These are phyloP conservation scores for Stipa capillata DNA, from an alignment of 176 grass and related monocot species.

Conservation along the genomic window DNA sequence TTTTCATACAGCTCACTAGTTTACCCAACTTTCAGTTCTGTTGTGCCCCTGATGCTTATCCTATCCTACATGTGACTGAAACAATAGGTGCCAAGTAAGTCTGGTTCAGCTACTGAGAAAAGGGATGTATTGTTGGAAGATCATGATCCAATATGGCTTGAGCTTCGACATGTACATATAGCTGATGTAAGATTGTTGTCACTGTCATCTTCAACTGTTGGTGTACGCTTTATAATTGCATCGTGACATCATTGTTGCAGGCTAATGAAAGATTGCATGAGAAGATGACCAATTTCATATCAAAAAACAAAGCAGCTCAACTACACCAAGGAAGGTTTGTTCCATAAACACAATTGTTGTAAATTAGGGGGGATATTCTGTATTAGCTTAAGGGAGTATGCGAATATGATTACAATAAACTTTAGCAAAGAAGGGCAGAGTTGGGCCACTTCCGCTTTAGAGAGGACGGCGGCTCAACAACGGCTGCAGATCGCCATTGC, in stretches of 20 bases:
- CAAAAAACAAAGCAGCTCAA: slow-evolving; percentile 90
- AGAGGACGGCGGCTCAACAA: no score
- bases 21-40: neutral
- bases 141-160: slow-evolving; percentile 95
- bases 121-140: slow-evolving; percentile 89
- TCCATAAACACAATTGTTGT: neutral
- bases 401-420: neutral
- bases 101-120: slow-evolving; percentile 51
- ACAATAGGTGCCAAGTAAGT: slow-evolving; percentile 60
- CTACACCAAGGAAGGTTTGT: slow-evolving; percentile 61
- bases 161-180: slow-evolving; percentile 77
- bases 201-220: neutral
- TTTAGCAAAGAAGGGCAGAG: no score
- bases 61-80: neutral
- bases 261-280: slow-evolving; percentile 73
- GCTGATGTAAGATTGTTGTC: slow-evolving; percentile 53
- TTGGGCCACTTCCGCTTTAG: no score
- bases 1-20: neutral
- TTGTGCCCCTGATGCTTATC: neutral
- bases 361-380: neutral
- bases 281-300: slow-evolving; percentile 82
- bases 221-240: neutral
- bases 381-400: neutral
- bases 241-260: slow-evolving; percentile 30
- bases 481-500: no score